Evolutionary conservation across 2,329 filamentous ascomycete genomes (phyloP).

Genomic region (Sclerotinia borealis): DNA sequence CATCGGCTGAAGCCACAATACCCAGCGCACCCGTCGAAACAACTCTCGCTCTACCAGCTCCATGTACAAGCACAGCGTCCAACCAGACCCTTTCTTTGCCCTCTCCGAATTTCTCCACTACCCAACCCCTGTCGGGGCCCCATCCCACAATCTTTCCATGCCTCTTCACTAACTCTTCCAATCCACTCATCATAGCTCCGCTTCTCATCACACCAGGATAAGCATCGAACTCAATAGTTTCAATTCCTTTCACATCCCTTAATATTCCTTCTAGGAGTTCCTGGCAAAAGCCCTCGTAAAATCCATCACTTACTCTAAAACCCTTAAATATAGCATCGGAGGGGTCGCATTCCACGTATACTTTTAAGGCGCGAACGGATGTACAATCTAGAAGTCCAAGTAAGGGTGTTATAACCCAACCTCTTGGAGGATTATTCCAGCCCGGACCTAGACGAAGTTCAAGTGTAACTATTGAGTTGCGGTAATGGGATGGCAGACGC

Average conservation of each 20-base stretch:
- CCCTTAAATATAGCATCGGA: constrained; percentile 61
- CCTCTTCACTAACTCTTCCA: constrained; percentile 47
- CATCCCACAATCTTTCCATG: constrained; percentile 53
- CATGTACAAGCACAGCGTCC: constrained; percentile 22
- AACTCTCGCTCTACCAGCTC: constrained; percentile 6
- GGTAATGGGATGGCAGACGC: constrained; percentile 55
- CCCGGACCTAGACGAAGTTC: constrained; percentile 69
- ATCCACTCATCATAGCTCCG: constrained; percentile 56
- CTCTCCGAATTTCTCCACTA: constrained; percentile 41
- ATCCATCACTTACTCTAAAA: constrained; percentile 53
- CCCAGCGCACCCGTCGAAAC: neutral
- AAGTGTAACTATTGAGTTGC: constrained; percentile 53
- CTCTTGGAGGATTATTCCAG: constrained; percentile 62
- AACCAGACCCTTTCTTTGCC: constrained; percentile 21
- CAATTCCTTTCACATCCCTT: constrained; percentile 48
- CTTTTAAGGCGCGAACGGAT: constrained; percentile 52
- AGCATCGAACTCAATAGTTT: constrained; percentile 63
- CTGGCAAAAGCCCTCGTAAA: constrained; percentile 63
- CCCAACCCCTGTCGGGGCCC: constrained; percentile 60
- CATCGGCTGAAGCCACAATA: neutral
- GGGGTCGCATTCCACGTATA: constrained; percentile 70
- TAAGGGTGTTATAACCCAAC: constrained; percentile 61
- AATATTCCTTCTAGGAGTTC: constrained; percentile 52
- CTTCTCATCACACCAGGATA: constrained; percentile 59
- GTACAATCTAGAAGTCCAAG: constrained; percentile 59